Percentiles rank a stretch among this genome's conserved stretches.
Conservation (phyloP, 768 basidiomycete genomes). For the Termitomyces sp. region DNA sequence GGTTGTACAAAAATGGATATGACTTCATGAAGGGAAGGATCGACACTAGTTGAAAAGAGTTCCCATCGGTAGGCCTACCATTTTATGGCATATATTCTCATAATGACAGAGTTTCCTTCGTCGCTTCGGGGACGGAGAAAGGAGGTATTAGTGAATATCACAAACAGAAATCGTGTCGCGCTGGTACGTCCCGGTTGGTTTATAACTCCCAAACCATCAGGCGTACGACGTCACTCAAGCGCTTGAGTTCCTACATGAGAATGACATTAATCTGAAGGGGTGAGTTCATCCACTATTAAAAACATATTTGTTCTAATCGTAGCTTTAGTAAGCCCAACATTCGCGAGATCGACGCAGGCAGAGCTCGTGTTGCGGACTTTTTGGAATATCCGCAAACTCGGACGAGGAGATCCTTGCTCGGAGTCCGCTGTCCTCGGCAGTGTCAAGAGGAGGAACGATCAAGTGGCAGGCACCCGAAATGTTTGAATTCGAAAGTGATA, state of each 20-base stretch:
- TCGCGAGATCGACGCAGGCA: background rate
- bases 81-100: background rate
- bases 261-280: background rate
- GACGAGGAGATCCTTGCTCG: constrained; percentile 1
- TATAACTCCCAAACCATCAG: background rate
- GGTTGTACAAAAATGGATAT: no score
- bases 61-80: background rate
- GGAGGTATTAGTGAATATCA: background rate
- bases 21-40: no score
- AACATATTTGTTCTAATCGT: background rate
- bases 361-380: background rate
- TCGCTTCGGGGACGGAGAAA: background rate
- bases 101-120: background rate
- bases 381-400: constrained; percentile 1
- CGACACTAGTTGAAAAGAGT: no score
- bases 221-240: background rate
- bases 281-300: background rate
- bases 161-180: background rate
- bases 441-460: background rate
- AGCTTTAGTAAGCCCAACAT: background rate
- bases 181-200: background rate
- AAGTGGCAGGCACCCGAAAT: constrained; percentile 8
- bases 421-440: constrained; percentile 1
- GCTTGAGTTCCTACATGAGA: background rate
- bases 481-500: background rate